Base-by-base conservation (phyloP, 2,329 filamentous ascomycete genomes). In the Colletotrichum horii region DNA sequence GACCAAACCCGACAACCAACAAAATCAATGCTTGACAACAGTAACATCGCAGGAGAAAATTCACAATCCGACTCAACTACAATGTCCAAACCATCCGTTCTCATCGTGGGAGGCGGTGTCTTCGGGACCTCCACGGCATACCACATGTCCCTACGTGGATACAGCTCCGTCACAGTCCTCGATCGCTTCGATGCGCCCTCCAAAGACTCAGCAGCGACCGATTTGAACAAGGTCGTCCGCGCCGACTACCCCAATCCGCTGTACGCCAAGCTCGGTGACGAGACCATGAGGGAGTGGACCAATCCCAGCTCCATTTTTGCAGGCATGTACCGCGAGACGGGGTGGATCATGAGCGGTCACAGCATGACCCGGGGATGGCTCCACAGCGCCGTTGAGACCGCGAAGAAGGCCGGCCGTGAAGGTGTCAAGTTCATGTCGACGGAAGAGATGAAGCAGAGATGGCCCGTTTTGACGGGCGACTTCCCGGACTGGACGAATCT, bases 211-310 rank as follows among this genome's bases (percentile, higher is more conserved):
- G 80, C 80, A 6, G 78, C 77, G 4, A 80, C 75, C 71, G 84
- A 85, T 58, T 78, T 83, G 28, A 85, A 85, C 74, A 85, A 85
- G 70, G 82, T 85, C 26, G 80, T 85, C 19, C 80, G 83, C 8
- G 79, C 83, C 28, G 83, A 84, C 24, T 85, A 85, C 58, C 81
- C 80, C 4, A 79, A 81, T n/a, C 77, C 78, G 16, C 70, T 79
- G 61, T 83, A 83, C 65, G 74, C 79, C 32, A 79, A 78, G 66
- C 76, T 82, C 8, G 83, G 79, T 1, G 77, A 81, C 19, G 81
- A 83, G 67, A 80, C 82, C 12, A 78, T 82, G 62, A 30, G 28
- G 6, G 79, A 79, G 32, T 83, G 82, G 82, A 81, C 81, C 38
- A 19, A 16, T 79, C 79, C 34, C 55, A 81, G 4, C 80, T 84